Percentiles rank a stretch among this genome's conserved stretches.
Evolutionary conservation across 2,329 filamentous ascomycete genomes (phyloP).

Genomic region (Pseudocercospora musae): DNA sequence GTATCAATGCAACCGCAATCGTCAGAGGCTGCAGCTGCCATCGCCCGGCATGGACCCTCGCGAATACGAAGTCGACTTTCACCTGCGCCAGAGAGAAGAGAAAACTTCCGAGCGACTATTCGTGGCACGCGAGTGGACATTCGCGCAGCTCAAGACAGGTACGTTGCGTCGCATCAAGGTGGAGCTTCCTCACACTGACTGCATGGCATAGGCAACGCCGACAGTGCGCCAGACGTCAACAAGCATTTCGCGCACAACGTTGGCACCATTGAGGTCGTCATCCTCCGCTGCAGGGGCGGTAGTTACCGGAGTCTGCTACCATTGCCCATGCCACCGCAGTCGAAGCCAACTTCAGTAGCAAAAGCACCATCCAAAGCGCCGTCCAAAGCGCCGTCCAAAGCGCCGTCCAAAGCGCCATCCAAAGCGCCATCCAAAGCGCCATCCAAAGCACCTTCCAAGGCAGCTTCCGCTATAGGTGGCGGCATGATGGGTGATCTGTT

Average conservation of each 20-base stretch:
- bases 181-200: neutral
- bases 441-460: slow-evolving; percentile 17
- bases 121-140: slow-evolving; percentile 53
- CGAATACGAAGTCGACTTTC: slow-evolving; percentile 47
- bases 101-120: slow-evolving; percentile 45
- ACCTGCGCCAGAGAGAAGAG: slow-evolving; percentile 54
- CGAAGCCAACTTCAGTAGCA: slow-evolving; percentile 4
- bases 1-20: slow-evolving; percentile 57
- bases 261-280: slow-evolving; percentile 49
- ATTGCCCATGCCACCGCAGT: neutral
- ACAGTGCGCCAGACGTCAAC: slow-evolving; percentile 35
- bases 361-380: slow-evolving; percentile 13
- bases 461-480: slow-evolving; percentile 9
- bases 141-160: slow-evolving; percentile 51
- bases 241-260: slow-evolving; percentile 39
- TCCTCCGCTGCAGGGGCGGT: slow-evolving; percentile 41
- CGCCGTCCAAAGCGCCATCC: slow-evolving; percentile 13
- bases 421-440: slow-evolving; percentile 13
- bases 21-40: slow-evolving; percentile 41
- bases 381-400: slow-evolving; percentile 16
- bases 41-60: slow-evolving; percentile 26
- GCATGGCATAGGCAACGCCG: slow-evolving; percentile 36
- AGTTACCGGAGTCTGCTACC: neutral
- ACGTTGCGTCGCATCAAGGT: slow-evolving; percentile 16
- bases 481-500: slow-evolving; percentile 27